phyloP scores from a whole-genome alignment of 176 grass and related monocot genomes.

The Eremochloa ophiuroides region DNA sequence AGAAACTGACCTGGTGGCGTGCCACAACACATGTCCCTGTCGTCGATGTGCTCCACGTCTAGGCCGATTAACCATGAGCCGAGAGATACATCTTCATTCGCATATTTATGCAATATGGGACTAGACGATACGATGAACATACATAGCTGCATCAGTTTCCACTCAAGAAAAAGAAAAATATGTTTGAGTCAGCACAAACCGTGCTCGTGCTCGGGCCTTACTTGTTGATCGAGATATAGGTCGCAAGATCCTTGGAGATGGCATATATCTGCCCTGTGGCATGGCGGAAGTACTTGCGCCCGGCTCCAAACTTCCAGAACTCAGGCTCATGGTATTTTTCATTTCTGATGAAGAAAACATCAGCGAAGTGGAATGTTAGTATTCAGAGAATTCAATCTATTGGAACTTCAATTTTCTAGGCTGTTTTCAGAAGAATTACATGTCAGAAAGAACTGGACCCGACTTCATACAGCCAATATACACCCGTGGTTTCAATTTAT shows the following conservation, averaged over 20 bases:
- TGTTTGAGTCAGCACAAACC: background rate
- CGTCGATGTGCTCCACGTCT: conserved; percentile 88
- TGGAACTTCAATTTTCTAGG: background rate
- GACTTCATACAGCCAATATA: conserved; percentile 99
- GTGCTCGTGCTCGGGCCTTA: conserved; percentile 29
- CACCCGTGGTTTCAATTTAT: conserved; percentile 81
- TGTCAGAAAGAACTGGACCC: conserved; percentile 79
- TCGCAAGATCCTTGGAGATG: conserved; percentile 84
- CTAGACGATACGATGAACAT: conserved; percentile 17
- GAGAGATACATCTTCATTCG: conserved; percentile 82
- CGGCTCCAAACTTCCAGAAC: conserved; percentile 90
- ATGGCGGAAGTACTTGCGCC: conserved; percentile 92
- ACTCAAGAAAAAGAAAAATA: background rate
- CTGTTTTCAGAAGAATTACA: conserved; percentile 53
- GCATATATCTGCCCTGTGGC: conserved; percentile 85
- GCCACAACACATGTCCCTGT: conserved; percentile 83
- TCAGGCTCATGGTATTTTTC: conserved; percentile 88
- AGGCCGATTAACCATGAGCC: conserved; percentile 93
- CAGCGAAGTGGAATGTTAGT: background rate
- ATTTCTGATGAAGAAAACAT: conserved; percentile 37
- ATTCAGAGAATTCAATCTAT: background rate
- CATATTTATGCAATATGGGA: conserved; percentile 87
- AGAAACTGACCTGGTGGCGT: conserved; percentile 67
- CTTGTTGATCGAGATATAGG: conserved; percentile 94
- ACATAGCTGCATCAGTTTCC: conserved; percentile 2